phyloP scores from a whole-genome alignment of 1,139 yeast genomes.

The Candida sanyaensis region DNA sequence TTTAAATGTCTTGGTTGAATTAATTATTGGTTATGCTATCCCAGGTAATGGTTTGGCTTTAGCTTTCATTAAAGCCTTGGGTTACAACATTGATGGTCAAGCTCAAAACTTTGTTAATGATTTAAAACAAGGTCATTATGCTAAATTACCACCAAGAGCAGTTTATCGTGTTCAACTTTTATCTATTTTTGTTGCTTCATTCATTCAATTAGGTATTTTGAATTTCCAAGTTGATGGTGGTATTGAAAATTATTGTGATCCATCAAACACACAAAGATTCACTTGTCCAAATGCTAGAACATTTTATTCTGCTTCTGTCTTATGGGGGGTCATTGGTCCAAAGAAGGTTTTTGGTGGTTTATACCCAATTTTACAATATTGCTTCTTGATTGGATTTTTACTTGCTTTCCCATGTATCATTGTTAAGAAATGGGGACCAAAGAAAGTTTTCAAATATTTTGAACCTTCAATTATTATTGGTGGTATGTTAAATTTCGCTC shows the following conservation, averaged over 20 bases:
- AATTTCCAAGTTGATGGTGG: slow-evolving; percentile 54
- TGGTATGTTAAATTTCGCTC: slow-evolving; percentile 45
- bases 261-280: slow-evolving; percentile 42
- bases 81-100: slow-evolving; percentile 59
- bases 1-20: slow-evolving; percentile 58
- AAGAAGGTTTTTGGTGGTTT: slow-evolving; percentile 50
- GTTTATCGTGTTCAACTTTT: slow-evolving; percentile 59
- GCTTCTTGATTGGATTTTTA: slow-evolving; percentile 57
- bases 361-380: slow-evolving; percentile 50
- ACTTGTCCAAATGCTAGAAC: slow-evolving; percentile 52
- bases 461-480: slow-evolving; percentile 46
- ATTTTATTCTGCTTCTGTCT: slow-evolving; percentile 54
- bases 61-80: slow-evolving; percentile 58
- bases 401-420: slow-evolving; percentile 44
- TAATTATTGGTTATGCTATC: slow-evolving; percentile 61
- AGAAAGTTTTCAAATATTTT: slow-evolving; percentile 27
- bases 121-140: slow-evolving; percentile 63
- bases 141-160: slow-evolving; percentile 64
- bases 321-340: slow-evolving; percentile 75
- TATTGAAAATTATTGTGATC: slow-evolving; percentile 44
- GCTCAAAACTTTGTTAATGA: slow-evolving; percentile 55
- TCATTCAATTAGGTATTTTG: slow-evolving; percentile 54
- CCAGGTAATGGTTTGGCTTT: slow-evolving; percentile 64
- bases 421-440: slow-evolving; percentile 39
- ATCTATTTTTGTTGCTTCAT: slow-evolving; percentile 40